Evolutionary conservation across 1,284 basidiomycete species (phyloP).

Genomic region (Vanrija pseudolonga): DNA sequence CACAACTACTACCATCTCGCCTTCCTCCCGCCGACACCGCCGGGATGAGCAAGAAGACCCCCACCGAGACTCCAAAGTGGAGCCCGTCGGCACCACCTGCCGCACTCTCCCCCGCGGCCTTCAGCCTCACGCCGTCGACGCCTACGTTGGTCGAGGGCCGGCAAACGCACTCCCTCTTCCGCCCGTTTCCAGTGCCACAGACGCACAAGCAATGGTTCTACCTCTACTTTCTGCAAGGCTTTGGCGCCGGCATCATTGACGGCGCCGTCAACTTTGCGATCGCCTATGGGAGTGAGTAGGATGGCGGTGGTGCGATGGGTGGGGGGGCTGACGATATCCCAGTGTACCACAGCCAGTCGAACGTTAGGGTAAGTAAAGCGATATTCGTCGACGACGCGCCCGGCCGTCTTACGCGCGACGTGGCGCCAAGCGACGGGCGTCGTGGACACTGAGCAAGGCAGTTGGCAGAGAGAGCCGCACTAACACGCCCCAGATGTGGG

Average conservation of each 20-base stretch:
- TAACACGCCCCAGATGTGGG: slow-evolving; percentile 43
- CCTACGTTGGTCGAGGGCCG: too few relatives aligned
- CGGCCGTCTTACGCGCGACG: too few relatives aligned
- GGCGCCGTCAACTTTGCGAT: slow-evolving; percentile 48
- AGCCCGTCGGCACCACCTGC: too few relatives aligned
- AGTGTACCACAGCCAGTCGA: slow-evolving; percentile 43
- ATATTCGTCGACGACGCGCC: too few relatives aligned
- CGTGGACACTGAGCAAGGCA: too few relatives aligned
- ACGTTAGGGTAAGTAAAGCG: slow-evolving; percentile 16
- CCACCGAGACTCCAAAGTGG: too few relatives aligned
- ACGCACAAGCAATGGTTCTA: slow-evolving; percentile 43
- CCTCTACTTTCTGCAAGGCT: slow-evolving; percentile 38
- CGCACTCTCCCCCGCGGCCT: too few relatives aligned
- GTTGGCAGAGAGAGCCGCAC: background rate
- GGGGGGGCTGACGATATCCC: background rate
- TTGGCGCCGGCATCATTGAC: slow-evolving; percentile 37
- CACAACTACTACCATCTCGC: too few relatives aligned
- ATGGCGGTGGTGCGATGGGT: background rate
- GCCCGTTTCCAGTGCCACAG: slow-evolving; percentile 45
- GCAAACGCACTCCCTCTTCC: slow-evolving; percentile 26
- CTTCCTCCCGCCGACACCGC: too few relatives aligned
- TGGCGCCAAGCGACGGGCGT: too few relatives aligned
- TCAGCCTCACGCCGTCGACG: too few relatives aligned
- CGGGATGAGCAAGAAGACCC: too few relatives aligned
- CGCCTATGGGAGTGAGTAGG: slow-evolving; percentile 42